These are phyloP conservation scores for Novymonas esmeraldas DNA, from an alignment of 208 protist species.

Conservation along the genomic window DNA sequence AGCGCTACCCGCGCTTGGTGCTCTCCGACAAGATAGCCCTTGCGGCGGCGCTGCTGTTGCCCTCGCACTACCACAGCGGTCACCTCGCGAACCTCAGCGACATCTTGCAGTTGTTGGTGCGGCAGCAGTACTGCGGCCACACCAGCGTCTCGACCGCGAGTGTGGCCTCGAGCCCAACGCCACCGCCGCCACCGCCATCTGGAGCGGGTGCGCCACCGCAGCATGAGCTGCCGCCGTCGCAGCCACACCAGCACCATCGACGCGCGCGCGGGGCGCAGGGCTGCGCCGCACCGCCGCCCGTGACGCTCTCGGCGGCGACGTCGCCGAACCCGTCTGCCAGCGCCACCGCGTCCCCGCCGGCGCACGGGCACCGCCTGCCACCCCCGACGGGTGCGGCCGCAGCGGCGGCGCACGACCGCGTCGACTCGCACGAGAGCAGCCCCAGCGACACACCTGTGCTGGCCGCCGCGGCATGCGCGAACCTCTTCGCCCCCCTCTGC, in stretches of 20 bases:
- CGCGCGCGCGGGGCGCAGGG: no score
- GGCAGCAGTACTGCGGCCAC: slow-evolving; percentile 45
- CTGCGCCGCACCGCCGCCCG: no score
- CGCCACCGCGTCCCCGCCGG: background rate
- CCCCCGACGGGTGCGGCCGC: background rate
- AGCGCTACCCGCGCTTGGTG: slow-evolving; percentile 42
- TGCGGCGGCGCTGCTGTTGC: slow-evolving; percentile 53
- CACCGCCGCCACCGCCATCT: background rate
- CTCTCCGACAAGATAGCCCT: slow-evolving; percentile 62
- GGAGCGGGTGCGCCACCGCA: background rate
- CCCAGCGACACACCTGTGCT: background rate
- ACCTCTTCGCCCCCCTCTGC: slow-evolving; percentile 13
- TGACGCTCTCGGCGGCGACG: background rate
- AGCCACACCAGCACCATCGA: no score
- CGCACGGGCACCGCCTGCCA: background rate
- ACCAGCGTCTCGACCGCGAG: background rate
- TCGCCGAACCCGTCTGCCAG: background rate
- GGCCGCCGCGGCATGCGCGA: background rate
- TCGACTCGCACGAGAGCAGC: background rate
- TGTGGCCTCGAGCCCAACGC: background rate
- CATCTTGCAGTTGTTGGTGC: slow-evolving; percentile 45
- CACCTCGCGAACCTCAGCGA: slow-evolving; percentile 41
- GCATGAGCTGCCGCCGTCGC: no score
- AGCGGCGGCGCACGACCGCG: background rate
- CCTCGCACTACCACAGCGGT: slow-evolving; percentile 32